These are phyloP conservation scores for Starmerella apis DNA, from an alignment of 805 yeast species.

Conservation along the genomic window DNA sequence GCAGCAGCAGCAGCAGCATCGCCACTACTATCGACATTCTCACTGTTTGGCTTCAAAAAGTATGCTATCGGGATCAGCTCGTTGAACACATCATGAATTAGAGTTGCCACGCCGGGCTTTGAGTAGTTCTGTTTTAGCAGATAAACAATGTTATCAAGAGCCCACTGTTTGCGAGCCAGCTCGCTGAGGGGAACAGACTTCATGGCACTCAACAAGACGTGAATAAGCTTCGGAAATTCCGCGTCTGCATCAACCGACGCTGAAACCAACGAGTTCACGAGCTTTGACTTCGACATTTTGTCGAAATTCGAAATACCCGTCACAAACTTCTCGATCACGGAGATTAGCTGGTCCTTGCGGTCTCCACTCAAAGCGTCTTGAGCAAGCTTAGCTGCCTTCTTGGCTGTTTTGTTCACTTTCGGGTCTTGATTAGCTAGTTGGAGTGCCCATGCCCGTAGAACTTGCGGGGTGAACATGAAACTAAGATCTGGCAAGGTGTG, in stretches of 20 bases:
- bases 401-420: conserved; percentile 56
- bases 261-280: conserved; percentile 40
- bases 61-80: conserved; percentile 37
- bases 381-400: conserved; percentile 36
- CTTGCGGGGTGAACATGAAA: conserved; percentile 26
- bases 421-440: conserved; percentile 62
- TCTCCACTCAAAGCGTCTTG: background rate
- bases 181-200: conserved; percentile 17
- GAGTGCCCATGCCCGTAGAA: conserved; percentile 50
- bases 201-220: conserved; percentile 19
- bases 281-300: conserved; percentile 60
- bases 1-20: background rate
- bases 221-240: conserved; percentile 24
- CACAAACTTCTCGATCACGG: conserved; percentile 16
- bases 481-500: conserved; percentile 24
- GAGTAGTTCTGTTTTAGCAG: conserved; percentile 31
- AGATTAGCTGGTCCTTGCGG: conserved; percentile 9
- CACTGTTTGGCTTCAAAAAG: conserved; percentile 27
- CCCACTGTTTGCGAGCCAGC: conserved; percentile 38
- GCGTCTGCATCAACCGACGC: conserved; percentile 15
- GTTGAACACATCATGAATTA: conserved; percentile 35
- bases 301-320: conserved; percentile 51
- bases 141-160: conserved; percentile 47
- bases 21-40: background rate
- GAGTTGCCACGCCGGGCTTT: conserved; percentile 17